Conservation (phyloP, 164 flowering plant genomes). For the Magnolia kwangsiensis region DNA sequence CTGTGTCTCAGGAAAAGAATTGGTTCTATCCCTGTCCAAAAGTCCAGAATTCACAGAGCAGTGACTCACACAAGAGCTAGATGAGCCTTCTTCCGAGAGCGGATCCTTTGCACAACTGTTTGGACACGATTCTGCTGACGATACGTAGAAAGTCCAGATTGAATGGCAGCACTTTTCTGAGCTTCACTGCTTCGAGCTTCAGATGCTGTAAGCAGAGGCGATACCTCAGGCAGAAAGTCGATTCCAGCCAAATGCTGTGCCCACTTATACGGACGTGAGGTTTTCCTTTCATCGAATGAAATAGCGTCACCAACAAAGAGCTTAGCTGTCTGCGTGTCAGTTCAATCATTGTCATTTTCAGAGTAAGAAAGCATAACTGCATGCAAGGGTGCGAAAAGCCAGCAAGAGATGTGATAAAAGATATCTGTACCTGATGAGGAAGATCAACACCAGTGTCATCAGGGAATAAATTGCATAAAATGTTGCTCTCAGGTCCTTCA, state of each 20-base stretch:
- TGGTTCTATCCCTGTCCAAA: conserved; percentile 17
- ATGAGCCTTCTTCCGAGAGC: conserved; percentile 82
- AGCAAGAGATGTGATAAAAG: background rate
- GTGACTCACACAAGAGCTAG: conserved; percentile 95
- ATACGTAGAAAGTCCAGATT: conserved; percentile 73
- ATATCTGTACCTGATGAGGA: conserved; percentile 75
- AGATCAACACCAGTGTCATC: conserved; percentile 89
- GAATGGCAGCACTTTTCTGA: conserved; percentile 38
- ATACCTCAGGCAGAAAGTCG: conserved; percentile 85
- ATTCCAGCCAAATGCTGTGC: conserved; percentile 96
- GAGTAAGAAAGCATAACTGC: background rate
- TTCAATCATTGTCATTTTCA: background rate
- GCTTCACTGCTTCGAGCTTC: conserved; percentile 43
- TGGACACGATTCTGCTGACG: conserved; percentile 85
- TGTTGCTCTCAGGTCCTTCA: conserved; percentile 56
- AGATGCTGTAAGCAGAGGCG: conserved; percentile 48
- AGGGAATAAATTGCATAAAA: conserved; percentile 89
- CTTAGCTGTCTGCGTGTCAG: conserved; percentile 73
- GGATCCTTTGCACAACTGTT: conserved; percentile 78
- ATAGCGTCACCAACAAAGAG: conserved; percentile 47
- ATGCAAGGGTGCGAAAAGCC: background rate
- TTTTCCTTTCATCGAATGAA: conserved; percentile 61
- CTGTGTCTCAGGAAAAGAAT: conserved; percentile 13
- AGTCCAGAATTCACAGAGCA: conserved; percentile 35
- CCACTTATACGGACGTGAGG: conserved; percentile 90